These are phyloP conservation scores for Diaporthe caulivora DNA, from an alignment of 2,329 filamentous ascomycete genomes.

Conservation along the genomic window DNA sequence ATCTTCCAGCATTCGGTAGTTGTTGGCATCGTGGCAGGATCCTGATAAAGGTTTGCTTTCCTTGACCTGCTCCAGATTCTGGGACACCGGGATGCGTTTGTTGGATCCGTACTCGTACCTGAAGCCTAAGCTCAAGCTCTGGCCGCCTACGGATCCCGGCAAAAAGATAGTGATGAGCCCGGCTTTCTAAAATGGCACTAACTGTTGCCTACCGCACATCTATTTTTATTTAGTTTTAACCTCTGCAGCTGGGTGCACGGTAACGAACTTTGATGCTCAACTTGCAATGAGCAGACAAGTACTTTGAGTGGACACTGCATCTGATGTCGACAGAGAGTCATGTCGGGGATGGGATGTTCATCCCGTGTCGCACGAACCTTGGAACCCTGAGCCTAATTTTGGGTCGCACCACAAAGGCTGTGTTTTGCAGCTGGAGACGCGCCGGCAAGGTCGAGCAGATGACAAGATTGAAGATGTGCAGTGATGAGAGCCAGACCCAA, in stretches of 20 bases:
- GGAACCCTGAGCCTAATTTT: background rate
- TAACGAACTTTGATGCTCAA: too few relatives aligned
- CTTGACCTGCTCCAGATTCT: background rate
- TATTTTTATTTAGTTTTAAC: background rate
- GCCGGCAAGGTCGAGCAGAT: background rate
- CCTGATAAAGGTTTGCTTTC: background rate
- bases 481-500: background rate
- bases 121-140: background rate
- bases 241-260: background rate
- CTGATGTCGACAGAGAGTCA: background rate
- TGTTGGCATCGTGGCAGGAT: background rate
- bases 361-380: constrained; percentile 2
- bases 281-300: background rate
- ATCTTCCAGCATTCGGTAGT: background rate
- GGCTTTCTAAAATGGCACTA: background rate
- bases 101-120: background rate
- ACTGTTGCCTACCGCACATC: background rate
- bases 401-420: background rate
- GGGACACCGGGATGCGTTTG: background rate
- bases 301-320: background rate
- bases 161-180: background rate
- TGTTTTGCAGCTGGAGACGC: background rate
- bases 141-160: background rate
- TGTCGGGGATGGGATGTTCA: background rate
- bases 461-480: background rate